Base-by-base conservation (phyloP, 257 asterid species). In the Solanum stenotomum region DNA sequence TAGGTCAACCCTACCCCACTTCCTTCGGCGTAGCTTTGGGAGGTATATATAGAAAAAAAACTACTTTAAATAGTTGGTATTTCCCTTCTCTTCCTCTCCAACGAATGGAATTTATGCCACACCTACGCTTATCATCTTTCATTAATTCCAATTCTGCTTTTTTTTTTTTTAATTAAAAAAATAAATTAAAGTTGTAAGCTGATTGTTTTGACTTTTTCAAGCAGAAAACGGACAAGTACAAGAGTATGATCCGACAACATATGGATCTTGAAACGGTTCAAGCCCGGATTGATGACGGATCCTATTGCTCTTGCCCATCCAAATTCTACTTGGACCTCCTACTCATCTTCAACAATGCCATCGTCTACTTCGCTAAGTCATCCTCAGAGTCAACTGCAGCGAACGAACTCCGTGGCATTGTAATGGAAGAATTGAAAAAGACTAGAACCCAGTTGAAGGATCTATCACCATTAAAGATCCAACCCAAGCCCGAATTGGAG, bases 181-280 rank as follows among this genome's bases (percentile, higher is more conserved):
- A 0, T 52, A 18, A 52, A 52, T 16, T 16, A 16, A 81, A 29
- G 40, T 29, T 16, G 85, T 27, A 79, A 79, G 15, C 27, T 46
- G 37, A 81, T 27, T 25, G 31, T 46, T n/a, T 38, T 78, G 61
- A 78, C 61, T 14, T 29, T 3, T 4, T 35, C 42, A 74, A 49
- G 88, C 88, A 86, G 88, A 49, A 86, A 72, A 49, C 88, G 49
- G 88, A 87, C 76, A 82, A 85, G 86, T 92, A 92, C 90, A 87
- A 83, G 68, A 88, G 38, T 40, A 87, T 87, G 29, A 75, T 92
- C 25, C 92, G 94, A 76, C 88, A 77, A 68, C 93, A 92, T 40
- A 87, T 92, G 85, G 94, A 92, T 89, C 92, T 92, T 25, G 92
- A 88, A 87, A 85, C 85, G 52, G 87, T 92, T 44, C 94, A 90